These are phyloP conservation scores for Pseudopithomyces chartarum DNA, from an alignment of 2,329 filamentous ascomycete genomes.

Conservation along the genomic window DNA sequence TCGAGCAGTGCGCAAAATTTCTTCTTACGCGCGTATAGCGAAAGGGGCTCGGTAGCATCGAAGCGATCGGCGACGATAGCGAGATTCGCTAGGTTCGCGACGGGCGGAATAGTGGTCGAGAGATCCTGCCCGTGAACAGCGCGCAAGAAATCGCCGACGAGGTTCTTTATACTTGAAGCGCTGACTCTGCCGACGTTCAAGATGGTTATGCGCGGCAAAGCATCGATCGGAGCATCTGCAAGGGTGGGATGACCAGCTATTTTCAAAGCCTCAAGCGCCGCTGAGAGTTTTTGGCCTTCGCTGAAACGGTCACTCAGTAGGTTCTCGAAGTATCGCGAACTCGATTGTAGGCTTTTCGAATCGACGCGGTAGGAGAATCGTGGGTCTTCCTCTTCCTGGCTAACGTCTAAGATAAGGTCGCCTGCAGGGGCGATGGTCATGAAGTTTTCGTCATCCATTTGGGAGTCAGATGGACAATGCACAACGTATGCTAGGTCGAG, in stretches of 20 bases:
- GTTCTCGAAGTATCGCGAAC: conserved; percentile 72
- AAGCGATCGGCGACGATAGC: conserved; percentile 76
- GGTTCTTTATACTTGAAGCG: conserved; percentile 65
- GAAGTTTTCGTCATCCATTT: conserved; percentile 41
- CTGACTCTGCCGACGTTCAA: conserved; percentile 72
- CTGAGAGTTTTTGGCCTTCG: conserved; percentile 63
- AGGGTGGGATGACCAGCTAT: conserved; percentile 53
- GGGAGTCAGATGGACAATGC: not conserved
- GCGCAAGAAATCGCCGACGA: conserved; percentile 70
- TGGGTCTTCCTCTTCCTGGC: conserved; percentile 64
- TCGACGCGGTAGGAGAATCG: conserved; percentile 67
- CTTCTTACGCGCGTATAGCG: conserved; percentile 57
- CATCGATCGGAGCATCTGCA: conserved; percentile 52
- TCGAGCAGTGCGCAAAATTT: conserved; percentile 51
- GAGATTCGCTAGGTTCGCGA: conserved; percentile 69
- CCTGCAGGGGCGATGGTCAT: conserved; percentile 62
- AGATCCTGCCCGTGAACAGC: conserved; percentile 65
- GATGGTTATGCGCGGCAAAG: conserved; percentile 69
- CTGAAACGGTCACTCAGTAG: conserved; percentile 69
- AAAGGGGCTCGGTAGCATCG: conserved; percentile 64
- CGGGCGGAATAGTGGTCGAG: conserved; percentile 50
- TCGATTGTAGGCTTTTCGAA: conserved; percentile 59
- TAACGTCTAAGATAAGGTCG: conserved; percentile 69
- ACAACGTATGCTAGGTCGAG: too few relatives aligned
- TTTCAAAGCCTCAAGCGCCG: conserved; percentile 57